Conservation (phyloP, 2,329 filamentous ascomycete genomes). For the Ceratocystis lukuohia region DNA sequence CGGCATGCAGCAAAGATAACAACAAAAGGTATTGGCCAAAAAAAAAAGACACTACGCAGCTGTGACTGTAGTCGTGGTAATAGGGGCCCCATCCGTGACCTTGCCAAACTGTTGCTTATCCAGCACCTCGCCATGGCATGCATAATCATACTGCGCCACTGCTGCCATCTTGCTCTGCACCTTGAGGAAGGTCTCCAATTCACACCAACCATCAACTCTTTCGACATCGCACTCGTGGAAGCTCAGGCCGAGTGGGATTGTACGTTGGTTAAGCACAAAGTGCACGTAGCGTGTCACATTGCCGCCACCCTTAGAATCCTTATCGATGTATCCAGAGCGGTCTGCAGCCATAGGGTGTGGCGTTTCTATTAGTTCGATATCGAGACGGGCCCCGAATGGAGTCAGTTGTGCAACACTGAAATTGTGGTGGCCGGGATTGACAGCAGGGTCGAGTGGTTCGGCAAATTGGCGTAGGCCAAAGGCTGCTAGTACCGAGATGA, state of each 20-base stretch:
- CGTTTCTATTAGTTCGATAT: conserved; percentile 59
- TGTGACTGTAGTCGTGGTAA: conserved; percentile 14
- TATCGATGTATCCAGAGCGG: conserved; percentile 38
- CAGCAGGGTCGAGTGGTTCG: conserved; percentile 40
- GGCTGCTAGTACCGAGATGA: conserved; percentile 54
- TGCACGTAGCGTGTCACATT: conserved; percentile 52
- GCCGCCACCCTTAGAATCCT: conserved; percentile 30
- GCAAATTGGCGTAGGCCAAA: conserved; percentile 60
- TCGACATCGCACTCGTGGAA: conserved; percentile 48
- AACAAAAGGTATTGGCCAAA: conserved; percentile 18
- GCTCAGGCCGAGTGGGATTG: conserved; percentile 52
- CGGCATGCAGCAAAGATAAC: not conserved
- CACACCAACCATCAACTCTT: conserved; percentile 64
- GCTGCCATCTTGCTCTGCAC: conserved; percentile 46
- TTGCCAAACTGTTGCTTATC: conserved; percentile 28
- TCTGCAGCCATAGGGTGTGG: conserved; percentile 48
- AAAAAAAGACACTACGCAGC: conserved; percentile 22
- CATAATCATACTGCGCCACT: conserved; percentile 47
- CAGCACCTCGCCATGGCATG: conserved; percentile 47
- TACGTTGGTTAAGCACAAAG: conserved; percentile 62
- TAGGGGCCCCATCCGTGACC: conserved; percentile 30
- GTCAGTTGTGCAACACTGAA: conserved; percentile 55
- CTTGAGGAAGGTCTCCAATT: conserved; percentile 52
- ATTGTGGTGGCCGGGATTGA: conserved; percentile 44
- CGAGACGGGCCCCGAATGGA: conserved; percentile 58